These are phyloP conservation scores for Orychophragmus violaceus DNA, from an alignment of 345 rosid species.

Conservation along the genomic window DNA sequence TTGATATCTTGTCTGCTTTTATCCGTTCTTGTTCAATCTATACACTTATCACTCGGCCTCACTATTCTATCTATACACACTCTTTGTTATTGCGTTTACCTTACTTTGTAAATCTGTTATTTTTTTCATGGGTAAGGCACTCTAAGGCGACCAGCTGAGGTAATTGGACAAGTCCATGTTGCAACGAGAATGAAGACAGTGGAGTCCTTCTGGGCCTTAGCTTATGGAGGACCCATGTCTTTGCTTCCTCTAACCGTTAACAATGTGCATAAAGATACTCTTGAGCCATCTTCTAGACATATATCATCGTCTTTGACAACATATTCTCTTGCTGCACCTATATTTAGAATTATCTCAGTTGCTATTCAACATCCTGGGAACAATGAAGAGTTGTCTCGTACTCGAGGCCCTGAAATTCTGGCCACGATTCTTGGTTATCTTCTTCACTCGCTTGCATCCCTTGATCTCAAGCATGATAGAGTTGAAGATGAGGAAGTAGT, in stretches of 20 bases:
- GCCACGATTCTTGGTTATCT: conserved; percentile 71
- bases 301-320: conserved; percentile 47
- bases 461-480: conserved; percentile 50
- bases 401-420: conserved; percentile 76
- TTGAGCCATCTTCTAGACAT: conserved; percentile 56
- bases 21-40: too few species aligned
- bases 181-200: conserved; percentile 76
- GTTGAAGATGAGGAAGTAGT: conserved; percentile 92
- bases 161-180: conserved; percentile 95
- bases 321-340: conserved; percentile 71
- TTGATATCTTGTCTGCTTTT: too few species aligned
- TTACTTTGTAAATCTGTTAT: not conserved
- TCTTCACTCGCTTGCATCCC: conserved; percentile 61
- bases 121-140: conserved; percentile 45
- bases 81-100: too few species aligned
- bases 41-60: too few species aligned
- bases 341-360: conserved; percentile 69
- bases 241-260: conserved; percentile 80
- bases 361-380: conserved; percentile 79
- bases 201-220: conserved; percentile 92
- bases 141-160: conserved; percentile 84
- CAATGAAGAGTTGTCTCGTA: conserved; percentile 71
- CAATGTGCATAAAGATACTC: conserved; percentile 52
- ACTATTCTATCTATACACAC: too few species aligned
- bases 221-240: conserved; percentile 94